phyloP scores from a whole-genome alignment of 1,139 yeast species.

The Candida anutae region DNA sequence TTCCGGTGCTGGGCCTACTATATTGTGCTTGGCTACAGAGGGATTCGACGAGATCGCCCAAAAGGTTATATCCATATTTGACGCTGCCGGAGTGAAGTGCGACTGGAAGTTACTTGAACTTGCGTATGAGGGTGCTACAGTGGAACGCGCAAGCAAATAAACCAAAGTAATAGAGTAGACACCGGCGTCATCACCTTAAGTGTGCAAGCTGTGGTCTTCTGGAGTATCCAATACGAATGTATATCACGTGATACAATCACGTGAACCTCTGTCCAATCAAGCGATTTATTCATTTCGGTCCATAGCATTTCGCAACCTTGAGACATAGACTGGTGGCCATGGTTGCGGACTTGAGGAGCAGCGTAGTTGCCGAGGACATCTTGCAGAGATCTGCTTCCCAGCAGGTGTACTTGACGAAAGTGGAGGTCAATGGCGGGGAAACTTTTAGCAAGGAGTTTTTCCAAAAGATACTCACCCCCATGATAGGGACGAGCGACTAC shows the following conservation, averaged over 20 bases:
- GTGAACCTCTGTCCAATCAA: too few species aligned
- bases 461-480: conserved; percentile 37
- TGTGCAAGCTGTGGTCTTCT: too few species aligned
- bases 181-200: too few species aligned
- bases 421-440: conserved; percentile 46
- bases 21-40: conserved; percentile 84
- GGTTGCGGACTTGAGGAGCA: too few species aligned
- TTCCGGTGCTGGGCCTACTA: conserved; percentile 98
- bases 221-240: too few species aligned
- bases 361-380: conserved; percentile 27
- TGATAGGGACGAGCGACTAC: conserved; percentile 35
- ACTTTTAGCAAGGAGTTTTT: conserved; percentile 39
- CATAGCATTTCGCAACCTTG: too few species aligned
- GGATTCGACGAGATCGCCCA: conserved; percentile 79
- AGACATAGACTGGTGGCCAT: too few species aligned
- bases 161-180: too few species aligned
- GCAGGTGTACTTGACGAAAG: conserved; percentile 38
- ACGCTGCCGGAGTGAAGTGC: conserved; percentile 60
- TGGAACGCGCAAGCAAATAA: conserved; percentile 7
- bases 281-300: too few species aligned
- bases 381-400: conserved; percentile 24
- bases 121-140: conserved; percentile 82
- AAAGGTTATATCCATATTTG: conserved; percentile 64
- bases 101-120: conserved; percentile 77
- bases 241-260: too few species aligned